phyloP scores from a whole-genome alignment of 257 asterid genomes.

The Scutellaria baicalensis region DNA sequence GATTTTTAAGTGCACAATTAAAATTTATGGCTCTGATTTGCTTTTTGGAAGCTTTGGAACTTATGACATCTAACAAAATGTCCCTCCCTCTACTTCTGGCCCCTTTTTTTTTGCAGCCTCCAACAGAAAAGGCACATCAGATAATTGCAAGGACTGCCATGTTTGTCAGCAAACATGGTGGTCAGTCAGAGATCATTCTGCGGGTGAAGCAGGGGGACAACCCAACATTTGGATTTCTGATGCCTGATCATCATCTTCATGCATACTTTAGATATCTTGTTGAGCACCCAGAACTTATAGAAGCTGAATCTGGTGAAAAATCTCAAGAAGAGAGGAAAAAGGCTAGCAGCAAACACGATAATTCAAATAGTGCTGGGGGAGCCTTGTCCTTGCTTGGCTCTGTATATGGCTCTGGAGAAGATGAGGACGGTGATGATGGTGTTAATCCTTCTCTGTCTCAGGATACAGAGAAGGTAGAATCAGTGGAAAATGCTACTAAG shows the following conservation, averaged over 20 bases:
- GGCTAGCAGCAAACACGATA: conserved; percentile 20
- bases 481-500: conserved; percentile 28
- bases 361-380: conserved; percentile 41
- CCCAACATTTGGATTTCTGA: conserved; percentile 88
- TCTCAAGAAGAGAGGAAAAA: conserved; percentile 31
- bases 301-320: conserved; percentile 36
- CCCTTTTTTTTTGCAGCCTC: conserved; percentile 55
- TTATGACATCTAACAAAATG: conserved; percentile 19
- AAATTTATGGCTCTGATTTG: not conserved
- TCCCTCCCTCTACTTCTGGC: conserved; percentile 5
- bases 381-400: conserved; percentile 92
- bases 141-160: conserved; percentile 89
- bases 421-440: conserved; percentile 53
- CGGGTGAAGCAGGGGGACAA: conserved; percentile 95
- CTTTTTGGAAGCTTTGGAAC: conserved; percentile 31
- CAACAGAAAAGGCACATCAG: conserved; percentile 83
- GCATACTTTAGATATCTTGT: conserved; percentile 85
- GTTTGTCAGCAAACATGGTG: conserved; percentile 88
- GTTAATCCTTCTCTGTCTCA: conserved; percentile 18
- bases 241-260: conserved; percentile 88
- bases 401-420: conserved; percentile 83
- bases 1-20: not conserved
- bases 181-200: conserved; percentile 85
- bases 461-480: conserved; percentile 27
- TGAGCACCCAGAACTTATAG: conserved; percentile 67